Evolutionary conservation across 176 grass and related monocot genomes (phyloP).

Genomic region (Hyparrhenia diplandra): DNA sequence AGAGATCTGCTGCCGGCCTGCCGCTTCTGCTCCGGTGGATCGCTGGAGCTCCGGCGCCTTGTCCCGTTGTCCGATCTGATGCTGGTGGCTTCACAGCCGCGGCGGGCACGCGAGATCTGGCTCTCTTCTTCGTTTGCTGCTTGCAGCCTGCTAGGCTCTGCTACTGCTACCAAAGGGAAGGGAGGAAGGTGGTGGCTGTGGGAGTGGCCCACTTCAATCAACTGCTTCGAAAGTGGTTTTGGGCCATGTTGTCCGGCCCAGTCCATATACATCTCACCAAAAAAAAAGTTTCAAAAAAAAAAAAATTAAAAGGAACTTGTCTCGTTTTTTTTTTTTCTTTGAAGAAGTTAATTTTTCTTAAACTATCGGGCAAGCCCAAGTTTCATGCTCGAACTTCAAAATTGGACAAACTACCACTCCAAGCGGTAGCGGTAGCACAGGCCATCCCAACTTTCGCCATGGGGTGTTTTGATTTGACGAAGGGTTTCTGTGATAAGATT

Average conservation of each 20-base stretch:
- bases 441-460: too few relatives aligned
- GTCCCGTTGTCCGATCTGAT: slow-evolving; percentile 19
- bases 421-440: too few relatives aligned
- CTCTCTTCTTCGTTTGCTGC: not conserved
- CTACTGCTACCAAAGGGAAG: not conserved
- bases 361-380: too few relatives aligned
- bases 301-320: not conserved
- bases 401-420: too few relatives aligned
- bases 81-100: not conserved
- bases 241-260: not conserved
- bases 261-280: not conserved
- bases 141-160: not conserved
- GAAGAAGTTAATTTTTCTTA: too few relatives aligned
- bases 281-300: too few relatives aligned
- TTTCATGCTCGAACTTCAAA: too few relatives aligned
- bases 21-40: not conserved
- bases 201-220: not conserved
- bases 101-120: slow-evolving; percentile 35
- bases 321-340: not conserved
- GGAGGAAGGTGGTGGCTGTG: not conserved
- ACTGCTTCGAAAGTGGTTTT: not conserved
- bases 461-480: too few relatives aligned
- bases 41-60: not conserved
- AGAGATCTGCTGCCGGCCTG: slow-evolving; percentile 8
- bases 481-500: too few relatives aligned